These are phyloP conservation scores for Coniferiporia weirii DNA, from an alignment of 1,284 basidiomycete genomes.

Conservation along the genomic window DNA sequence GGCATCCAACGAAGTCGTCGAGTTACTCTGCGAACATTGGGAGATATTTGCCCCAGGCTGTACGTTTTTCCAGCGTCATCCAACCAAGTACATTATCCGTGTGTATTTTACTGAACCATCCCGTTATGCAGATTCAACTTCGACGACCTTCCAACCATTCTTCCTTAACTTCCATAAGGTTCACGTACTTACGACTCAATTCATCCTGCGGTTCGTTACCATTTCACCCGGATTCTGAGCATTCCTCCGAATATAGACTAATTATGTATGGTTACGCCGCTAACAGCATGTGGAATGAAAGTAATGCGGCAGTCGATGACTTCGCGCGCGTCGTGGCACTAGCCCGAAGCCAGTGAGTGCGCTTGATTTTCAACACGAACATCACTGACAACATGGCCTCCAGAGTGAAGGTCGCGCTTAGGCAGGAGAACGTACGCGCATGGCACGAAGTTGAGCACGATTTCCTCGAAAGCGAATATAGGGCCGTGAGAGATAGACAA, in stretches of 20 bases:
- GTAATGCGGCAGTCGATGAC: conserved; percentile 75
- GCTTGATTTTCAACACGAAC: conserved; percentile 3
- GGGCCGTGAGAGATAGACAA: conserved; percentile 83
- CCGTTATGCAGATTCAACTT: conserved; percentile 58
- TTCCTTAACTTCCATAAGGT: conserved; percentile 84
- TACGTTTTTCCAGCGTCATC: conserved; percentile 32
- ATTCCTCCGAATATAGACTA: not conserved
- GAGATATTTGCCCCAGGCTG: conserved; percentile 74
- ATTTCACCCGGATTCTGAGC: not conserved
- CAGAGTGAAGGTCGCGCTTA: conserved; percentile 74
- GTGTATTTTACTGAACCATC: conserved; percentile 24
- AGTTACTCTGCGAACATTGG: conserved; percentile 85
- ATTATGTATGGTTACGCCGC: not conserved
- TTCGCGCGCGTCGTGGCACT: conserved; percentile 80
- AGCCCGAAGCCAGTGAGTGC: conserved; percentile 78
- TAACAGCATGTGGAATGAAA: conserved; percentile 84
- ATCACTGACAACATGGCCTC: conserved; percentile 6
- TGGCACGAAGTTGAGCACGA: conserved; percentile 87
- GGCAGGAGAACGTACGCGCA: conserved; percentile 69
- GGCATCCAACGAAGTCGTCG: conserved; percentile 84
- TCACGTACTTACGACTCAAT: conserved; percentile 78
- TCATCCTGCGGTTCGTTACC: conserved; percentile 65
- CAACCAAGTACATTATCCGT: not conserved
- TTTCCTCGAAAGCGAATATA: conserved; percentile 84
- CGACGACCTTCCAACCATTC: conserved; percentile 84